Conservation (phyloP, 805 yeast species). For the Candida saitoana region DNA sequence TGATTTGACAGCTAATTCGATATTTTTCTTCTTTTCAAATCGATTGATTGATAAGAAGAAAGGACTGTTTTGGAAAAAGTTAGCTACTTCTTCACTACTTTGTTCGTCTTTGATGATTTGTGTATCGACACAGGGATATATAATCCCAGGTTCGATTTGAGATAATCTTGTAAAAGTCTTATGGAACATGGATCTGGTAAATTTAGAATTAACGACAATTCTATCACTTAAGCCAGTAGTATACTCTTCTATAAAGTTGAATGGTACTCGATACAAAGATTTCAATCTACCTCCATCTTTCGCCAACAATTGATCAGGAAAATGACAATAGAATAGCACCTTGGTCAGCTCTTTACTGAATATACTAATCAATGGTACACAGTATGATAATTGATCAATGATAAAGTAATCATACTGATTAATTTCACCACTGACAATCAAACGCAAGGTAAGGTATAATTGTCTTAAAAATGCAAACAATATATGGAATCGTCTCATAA, state of each 20-base stretch:
- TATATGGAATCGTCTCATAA: slow-evolving; percentile 68
- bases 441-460: slow-evolving; percentile 49
- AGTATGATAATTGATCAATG: slow-evolving; percentile 84
- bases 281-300: slow-evolving; percentile 51
- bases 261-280: slow-evolving; percentile 69
- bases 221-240: slow-evolving; percentile 73
- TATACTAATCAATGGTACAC: slow-evolving; percentile 65
- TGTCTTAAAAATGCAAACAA: slow-evolving; percentile 84
- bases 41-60: slow-evolving; percentile 78
- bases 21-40: slow-evolving; percentile 81
- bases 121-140: slow-evolving; percentile 76
- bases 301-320: slow-evolving; percentile 85
- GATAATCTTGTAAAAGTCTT: slow-evolving; percentile 51
- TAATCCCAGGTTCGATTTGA: slow-evolving; percentile 46
- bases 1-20: slow-evolving; percentile 71
- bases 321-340: slow-evolving; percentile 88
- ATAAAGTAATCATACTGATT: slow-evolving; percentile 63
- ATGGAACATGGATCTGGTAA: slow-evolving; percentile 68
- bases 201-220: slow-evolving; percentile 82
- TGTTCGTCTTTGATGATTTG: slow-evolving; percentile 15
- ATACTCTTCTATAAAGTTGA: slow-evolving; percentile 79
- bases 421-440: slow-evolving; percentile 48
- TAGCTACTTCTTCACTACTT: slow-evolving; percentile 28
- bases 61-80: slow-evolving; percentile 30
- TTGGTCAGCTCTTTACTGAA: slow-evolving; percentile 41